Conservation (phyloP, 75 land plant genomes). For the Pinus taeda region DNA sequence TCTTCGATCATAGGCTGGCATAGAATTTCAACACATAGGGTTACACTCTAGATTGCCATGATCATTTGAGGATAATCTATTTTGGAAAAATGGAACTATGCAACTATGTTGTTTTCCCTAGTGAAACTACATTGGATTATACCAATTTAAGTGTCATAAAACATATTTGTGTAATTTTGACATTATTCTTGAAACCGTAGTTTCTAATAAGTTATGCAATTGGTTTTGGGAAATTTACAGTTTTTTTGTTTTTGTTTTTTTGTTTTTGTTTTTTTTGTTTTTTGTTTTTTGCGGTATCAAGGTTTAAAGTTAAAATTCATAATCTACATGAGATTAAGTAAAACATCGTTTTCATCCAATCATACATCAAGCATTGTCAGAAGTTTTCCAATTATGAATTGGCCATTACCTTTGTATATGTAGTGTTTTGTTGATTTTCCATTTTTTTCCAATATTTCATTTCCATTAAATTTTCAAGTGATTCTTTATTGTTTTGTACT, state of each 20-base stretch:
- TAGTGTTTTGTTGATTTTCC: no score
- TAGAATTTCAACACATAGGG: background rate
- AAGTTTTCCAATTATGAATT: no score
- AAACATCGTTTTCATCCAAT: no score
- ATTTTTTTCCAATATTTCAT: no score
- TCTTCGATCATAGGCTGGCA: background rate
- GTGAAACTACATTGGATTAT: background rate
- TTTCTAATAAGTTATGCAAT: background rate
- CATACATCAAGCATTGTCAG: no score
- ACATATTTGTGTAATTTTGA: background rate
- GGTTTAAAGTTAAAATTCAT: conserved; percentile 19
- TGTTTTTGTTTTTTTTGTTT: no score
- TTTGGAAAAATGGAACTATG: background rate
- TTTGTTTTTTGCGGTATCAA: conserved; percentile 62
- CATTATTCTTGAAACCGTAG: background rate
- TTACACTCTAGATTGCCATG: background rate
- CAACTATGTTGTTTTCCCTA: background rate
- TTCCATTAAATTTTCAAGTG: no score
- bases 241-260: no score
- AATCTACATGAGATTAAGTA: no score
- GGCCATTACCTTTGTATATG: no score
- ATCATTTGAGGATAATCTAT: background rate
- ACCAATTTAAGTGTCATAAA: background rate
- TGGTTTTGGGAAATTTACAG: conserved; percentile 16
- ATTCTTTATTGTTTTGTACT: no score